Evolutionary conservation across 306 rosid species (phyloP).

Genomic region (Cucumis melo): DNA sequence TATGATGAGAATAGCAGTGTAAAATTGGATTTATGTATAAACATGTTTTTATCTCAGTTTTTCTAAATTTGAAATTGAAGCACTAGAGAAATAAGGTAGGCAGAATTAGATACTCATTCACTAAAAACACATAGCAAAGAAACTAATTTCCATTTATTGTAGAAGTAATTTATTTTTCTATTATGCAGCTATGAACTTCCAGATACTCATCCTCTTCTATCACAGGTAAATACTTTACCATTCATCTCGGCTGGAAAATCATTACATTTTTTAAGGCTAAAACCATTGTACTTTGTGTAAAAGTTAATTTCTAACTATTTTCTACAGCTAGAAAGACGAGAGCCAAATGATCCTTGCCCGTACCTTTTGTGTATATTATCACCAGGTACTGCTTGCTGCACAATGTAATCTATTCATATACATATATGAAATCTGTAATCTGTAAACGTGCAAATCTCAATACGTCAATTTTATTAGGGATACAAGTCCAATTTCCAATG

Average conservation of each 20-base stretch:
- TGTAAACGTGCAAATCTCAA: background rate
- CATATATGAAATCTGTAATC: too few species aligned
- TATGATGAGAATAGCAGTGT: background rate
- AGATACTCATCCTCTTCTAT: slow-evolving; percentile 26
- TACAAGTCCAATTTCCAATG: background rate
- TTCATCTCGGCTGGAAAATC: background rate
- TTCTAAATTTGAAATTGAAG: too few species aligned
- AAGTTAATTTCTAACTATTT: background rate
- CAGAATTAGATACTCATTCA: background rate
- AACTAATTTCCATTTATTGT: background rate
- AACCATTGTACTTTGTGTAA: background rate
- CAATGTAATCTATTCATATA: background rate
- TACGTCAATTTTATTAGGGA: background rate
- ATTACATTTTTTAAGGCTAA: background rate
- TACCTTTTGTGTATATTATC: slow-evolving; percentile 40
- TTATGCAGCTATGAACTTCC: slow-evolving; percentile 40
- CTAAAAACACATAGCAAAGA: background rate
- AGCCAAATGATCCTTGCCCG: slow-evolving; percentile 23
- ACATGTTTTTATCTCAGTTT: background rate
- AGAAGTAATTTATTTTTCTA: background rate
- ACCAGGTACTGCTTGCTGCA: slow-evolving; percentile 21
- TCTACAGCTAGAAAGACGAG: slow-evolving; percentile 26
- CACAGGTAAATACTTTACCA: slow-evolving; percentile 16
- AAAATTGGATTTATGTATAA: background rate
- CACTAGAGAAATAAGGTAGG: too few species aligned